A percentile compares a stretch with the other conserved stretches of the same genome.
phyloP scores from a whole-genome alignment of 345 rosid species.

The Citrus medica region DNA sequence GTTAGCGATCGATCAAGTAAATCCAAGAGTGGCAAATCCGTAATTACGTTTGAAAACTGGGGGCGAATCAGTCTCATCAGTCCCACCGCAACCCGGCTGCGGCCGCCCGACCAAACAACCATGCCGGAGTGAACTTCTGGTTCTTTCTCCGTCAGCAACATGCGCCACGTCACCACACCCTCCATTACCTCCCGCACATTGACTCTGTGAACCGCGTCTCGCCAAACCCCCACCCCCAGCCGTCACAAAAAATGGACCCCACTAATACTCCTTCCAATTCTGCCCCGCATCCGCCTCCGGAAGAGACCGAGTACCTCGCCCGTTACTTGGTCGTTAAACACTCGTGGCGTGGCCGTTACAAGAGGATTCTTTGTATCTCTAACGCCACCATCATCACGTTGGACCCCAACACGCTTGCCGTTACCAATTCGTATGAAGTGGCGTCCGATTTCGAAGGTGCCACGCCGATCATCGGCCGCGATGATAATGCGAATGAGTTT shows the following conservation, averaged over 20 bases:
- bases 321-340: conserved; percentile 85
- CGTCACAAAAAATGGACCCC: conserved; percentile 48
- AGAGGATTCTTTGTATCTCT: conserved; percentile 83
- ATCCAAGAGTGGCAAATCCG: conserved; percentile 29
- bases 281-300: conserved; percentile 30
- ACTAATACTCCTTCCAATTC: conserved; percentile 20
- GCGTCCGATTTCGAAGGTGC: conserved; percentile 74
- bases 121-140: conserved; percentile 68
- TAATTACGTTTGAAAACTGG: conserved; percentile 60
- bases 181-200: conserved; percentile 54
- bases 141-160: conserved; percentile 56
- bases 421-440: conserved; percentile 78
- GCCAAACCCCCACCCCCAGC: conserved; percentile 23
- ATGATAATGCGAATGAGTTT: conserved; percentile 73
- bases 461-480: conserved; percentile 64
- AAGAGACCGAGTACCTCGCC: conserved; percentile 93
- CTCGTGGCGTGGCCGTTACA: conserved; percentile 98
- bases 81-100: conserved; percentile 64
- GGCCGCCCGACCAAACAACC: conserved; percentile 20
- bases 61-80: conserved; percentile 84
- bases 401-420: conserved; percentile 70
- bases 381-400: conserved; percentile 64
- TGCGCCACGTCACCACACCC: conserved; percentile 59
- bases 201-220: conserved; percentile 38
- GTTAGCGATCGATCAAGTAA: neutral